phyloP scores from a whole-genome alignment of 768 basidiomycete genomes.

The Termitomyces sp. region DNA sequence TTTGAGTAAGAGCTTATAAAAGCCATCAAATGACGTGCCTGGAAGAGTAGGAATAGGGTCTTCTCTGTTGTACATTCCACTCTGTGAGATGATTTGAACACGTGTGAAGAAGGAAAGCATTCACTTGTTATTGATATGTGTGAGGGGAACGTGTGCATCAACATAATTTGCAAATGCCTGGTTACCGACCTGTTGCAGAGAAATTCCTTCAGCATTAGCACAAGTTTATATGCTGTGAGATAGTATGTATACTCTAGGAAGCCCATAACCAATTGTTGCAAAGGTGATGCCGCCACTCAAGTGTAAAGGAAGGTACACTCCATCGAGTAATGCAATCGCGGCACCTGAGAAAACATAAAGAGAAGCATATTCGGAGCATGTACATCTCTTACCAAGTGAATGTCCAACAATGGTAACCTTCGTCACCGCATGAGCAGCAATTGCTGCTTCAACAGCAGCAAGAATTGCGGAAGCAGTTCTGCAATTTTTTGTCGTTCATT shows the following conservation, averaged over 20 bases:
- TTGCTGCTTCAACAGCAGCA: slow-evolving; percentile 20
- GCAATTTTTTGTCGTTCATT: background rate
- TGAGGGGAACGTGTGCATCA: slow-evolving; percentile 33
- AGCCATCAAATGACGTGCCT: background rate
- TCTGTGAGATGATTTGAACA: background rate
- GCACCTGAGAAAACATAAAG: slow-evolving; percentile 19
- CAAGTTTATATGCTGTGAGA: background rate
- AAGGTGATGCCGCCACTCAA: slow-evolving; percentile 15
- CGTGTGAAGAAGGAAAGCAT: background rate
- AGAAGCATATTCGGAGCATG: background rate
- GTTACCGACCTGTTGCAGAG: slow-evolving; percentile 38
- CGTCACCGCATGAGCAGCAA: slow-evolving; percentile 14
- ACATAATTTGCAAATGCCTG: slow-evolving; percentile 50
- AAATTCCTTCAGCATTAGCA: background rate
- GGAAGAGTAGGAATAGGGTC: slow-evolving; percentile 28
- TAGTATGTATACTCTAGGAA: slow-evolving; percentile 13
- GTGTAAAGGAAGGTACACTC: slow-evolving; percentile 34
- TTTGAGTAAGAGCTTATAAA: background rate
- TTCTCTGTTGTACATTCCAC: slow-evolving; percentile 9
- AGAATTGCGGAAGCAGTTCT: slow-evolving; percentile 23
- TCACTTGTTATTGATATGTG: slow-evolving; percentile 43
- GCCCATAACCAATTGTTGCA: slow-evolving; percentile 14
- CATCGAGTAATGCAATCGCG: slow-evolving; percentile 32
- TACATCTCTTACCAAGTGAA: slow-evolving; percentile 24
- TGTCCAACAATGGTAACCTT: slow-evolving; percentile 29